phyloP scores from a whole-genome alignment of 257 asterid genomes.

The Solanum pennellii region DNA sequence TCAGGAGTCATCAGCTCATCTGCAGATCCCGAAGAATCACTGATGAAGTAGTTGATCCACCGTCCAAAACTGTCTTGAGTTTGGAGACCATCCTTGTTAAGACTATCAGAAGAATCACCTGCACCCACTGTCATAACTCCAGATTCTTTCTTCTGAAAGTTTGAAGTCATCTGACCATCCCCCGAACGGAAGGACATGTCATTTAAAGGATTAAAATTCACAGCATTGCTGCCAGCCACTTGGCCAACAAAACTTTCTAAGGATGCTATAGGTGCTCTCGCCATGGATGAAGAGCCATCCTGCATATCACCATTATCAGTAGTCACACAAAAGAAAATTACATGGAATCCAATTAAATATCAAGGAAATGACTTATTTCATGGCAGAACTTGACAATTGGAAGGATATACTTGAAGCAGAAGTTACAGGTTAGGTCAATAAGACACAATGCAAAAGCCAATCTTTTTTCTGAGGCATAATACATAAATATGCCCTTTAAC shows the following conservation, averaged over 20 bases:
- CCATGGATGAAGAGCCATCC: constrained; percentile 28
- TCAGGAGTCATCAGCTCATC: constrained; percentile 27
- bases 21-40: constrained; percentile 48
- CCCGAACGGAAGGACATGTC: constrained; percentile 24
- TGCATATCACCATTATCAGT: constrained; percentile 16
- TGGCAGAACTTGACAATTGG: not conserved
- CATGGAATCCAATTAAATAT: not conserved
- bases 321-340: not conserved
- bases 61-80: constrained; percentile 64
- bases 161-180: constrained; percentile 21
- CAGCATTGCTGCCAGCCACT: constrained; percentile 19
- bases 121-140: constrained; percentile 17
- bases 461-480: not conserved
- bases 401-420: not conserved
- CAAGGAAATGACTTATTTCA: not conserved
- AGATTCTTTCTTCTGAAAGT: constrained; percentile 25
- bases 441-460: not conserved
- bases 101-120: constrained; percentile 19
- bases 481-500: not conserved
- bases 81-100: constrained; percentile 33
- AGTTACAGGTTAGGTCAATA: not conserved
- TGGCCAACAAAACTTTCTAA: constrained; percentile 27
- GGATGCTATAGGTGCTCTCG: constrained; percentile 24
- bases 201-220: constrained; percentile 15
- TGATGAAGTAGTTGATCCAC: constrained; percentile 40